Evolutionary conservation across 129 eudicot species (phyloP), one percentile per base, ranked within the genome.

Genomic region (Escallonia rubra): DNA sequence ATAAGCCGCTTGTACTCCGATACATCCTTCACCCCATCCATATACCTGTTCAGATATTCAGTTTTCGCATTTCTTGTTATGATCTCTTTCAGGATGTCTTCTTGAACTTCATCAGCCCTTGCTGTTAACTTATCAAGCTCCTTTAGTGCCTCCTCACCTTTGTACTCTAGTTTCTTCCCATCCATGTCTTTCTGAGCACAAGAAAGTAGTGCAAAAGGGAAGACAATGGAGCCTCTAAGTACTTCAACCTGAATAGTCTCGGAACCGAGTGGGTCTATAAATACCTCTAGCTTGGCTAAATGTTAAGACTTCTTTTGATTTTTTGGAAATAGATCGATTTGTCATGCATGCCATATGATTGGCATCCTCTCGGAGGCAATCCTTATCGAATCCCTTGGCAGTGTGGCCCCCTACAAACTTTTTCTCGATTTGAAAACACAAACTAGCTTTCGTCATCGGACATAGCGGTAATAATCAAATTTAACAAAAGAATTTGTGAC

Each of bases 101-200:
- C 78, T 77, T 90, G 97, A 75, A 86, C 89, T 60, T 84, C 72
- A 44, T 76, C 85, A 13, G 91, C 88, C 48, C 84, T 82, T 50
- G 54, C 41, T 23, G 95, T 86, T 1, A 86, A 80, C 74, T 78
- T 84, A 64, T 90, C 89, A 14, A 90, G 75, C 80, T 87, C 97
- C 68, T 79, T 82, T 47, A 90, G 49, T 64, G 97, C 95, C 73
- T 79, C 84, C 39, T 69, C 83, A 5, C 97, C 97, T 80, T 90
- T 90, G 87, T 90, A 90, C 61, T 90, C 97, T 50, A 86, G 59
- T 71, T 80, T 90, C 79, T 90, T 90, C 8, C 91, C 91, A 6
- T 86, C 95, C 96, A 90, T 90, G 43, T 54, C 6, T 54, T 7
- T 12, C 59, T 12, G 5, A 7, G 14, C 13, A 13, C 10, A 7